Base-by-base conservation (phyloP, 1,139 yeast species). In the Citeromyces siamensis region DNA sequence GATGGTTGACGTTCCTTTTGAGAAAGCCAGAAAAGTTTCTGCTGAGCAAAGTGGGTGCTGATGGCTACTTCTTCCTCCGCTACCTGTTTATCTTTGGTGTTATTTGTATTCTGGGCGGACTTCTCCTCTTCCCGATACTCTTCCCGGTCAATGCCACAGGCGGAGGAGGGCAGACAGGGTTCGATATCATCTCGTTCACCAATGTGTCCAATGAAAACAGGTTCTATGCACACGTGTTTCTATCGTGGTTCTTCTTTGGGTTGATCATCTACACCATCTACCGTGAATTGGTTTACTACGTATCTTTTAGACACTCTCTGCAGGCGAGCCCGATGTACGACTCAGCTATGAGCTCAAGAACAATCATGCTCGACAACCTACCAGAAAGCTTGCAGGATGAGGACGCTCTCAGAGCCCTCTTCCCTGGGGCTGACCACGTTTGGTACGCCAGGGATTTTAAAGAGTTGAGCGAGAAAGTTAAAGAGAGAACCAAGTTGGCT, bases 141-240 rank as follows among this genome's bases (percentile, higher is more conserved):
- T 63, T 81, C 35, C 78, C 93, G 1, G 55, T 80, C 18, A 78
- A 80, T 51, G 83, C 80, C 8, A 58, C 73, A 3, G 65, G 71
- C 43, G 85, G 86, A 27, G 65, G 63, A 13, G 62, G 63, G 21
- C 56, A 67, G 38, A 42, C 48, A 1, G 96, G 96, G 2, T 69
- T 90, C 45, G 90, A 90, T 56, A 67, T 70, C 46, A 68, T 85
- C 44, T 76, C 95, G 2, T 84, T 79, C 51, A 71, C 93, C 29
- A 86, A 90, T 53, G 73, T 78, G 33, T 10, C 37, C 6, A 48
- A 72, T 50, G 57, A 59, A 37, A 59, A 68, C 37, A 68, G 94
- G 40, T 82, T 80, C 57, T 90, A 75, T 56, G 96, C 96, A 2
- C 95, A 88, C 52, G 88, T 79, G 2, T 69, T 90, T 42, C 60